Conservation (phyloP, 2,329 filamentous ascomycete genomes). For the Amesomyces nigricolor region DNA sequence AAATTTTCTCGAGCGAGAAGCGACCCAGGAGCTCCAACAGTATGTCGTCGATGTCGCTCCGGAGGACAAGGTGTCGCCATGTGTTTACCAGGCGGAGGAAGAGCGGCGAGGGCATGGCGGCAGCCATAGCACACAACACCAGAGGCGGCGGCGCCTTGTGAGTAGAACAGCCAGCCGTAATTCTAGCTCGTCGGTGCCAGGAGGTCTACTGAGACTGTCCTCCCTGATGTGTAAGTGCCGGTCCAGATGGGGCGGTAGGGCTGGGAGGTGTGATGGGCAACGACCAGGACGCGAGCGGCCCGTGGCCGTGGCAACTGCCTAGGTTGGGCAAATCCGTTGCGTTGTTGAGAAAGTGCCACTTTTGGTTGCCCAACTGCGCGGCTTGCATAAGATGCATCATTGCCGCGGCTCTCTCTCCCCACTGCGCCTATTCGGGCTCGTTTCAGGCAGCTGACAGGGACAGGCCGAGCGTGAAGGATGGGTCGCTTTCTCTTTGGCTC, state of each 20-base stretch:
- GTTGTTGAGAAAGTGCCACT: background rate
- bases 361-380: background rate
- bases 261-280: background rate
- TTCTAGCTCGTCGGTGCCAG: too few species aligned
- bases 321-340: background rate
- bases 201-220: background rate
- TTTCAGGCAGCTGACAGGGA: background rate
- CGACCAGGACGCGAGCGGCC: background rate
- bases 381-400: background rate
- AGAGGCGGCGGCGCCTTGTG: background rate
- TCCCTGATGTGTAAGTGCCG: background rate
- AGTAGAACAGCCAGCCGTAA: background rate
- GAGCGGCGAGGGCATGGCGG: slow-evolving; percentile 32
- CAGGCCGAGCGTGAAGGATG: background rate
- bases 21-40: slow-evolving; percentile 37
- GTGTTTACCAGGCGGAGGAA: slow-evolving; percentile 34
- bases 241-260: background rate
- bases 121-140: slow-evolving; percentile 22
- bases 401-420: background rate
- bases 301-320: background rate
- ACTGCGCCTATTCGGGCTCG: background rate
- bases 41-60: slow-evolving; percentile 38
- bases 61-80: slow-evolving; percentile 34
- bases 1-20: slow-evolving; percentile 40
- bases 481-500: background rate